Percentiles rank a stretch among this genome's conserved stretches.
These are phyloP conservation scores for Erodium maritimum DNA, from an alignment of 345 rosid species.

Conservation along the genomic window DNA sequence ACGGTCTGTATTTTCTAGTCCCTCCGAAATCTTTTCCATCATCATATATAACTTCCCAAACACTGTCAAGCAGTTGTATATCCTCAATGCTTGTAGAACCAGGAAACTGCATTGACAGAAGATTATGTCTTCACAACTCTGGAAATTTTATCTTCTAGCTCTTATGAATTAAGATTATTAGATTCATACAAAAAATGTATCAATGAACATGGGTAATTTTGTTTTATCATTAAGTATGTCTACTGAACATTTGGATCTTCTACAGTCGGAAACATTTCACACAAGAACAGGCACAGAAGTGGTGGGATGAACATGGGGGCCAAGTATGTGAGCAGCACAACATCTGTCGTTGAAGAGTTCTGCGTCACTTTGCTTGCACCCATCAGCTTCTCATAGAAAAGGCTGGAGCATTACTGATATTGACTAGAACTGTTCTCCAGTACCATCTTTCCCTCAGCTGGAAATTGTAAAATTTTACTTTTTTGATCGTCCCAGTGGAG, in stretches of 20 bases:
- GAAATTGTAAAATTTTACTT: constrained; percentile 23
- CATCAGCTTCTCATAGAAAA: not conserved
- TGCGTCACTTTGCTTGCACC: not conserved
- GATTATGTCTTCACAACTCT: too few relatives aligned
- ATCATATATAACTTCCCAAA: too few relatives aligned
- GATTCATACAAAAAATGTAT: too few relatives aligned
- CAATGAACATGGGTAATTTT: too few relatives aligned
- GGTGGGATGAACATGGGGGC: constrained; percentile 80
- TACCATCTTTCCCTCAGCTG: constrained; percentile 19
- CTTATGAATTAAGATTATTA: too few relatives aligned
- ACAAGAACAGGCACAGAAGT: constrained; percentile 70
- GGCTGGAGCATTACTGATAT: constrained; percentile 5
- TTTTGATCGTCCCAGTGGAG: constrained; percentile 14
- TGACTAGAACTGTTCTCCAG: constrained; percentile 3
- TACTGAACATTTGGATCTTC: not conserved
- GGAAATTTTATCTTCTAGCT: too few relatives aligned
- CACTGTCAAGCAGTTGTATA: too few relatives aligned
- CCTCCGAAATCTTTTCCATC: too few relatives aligned
- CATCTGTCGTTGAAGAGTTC: constrained; percentile 16
- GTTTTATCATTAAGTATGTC: not conserved
- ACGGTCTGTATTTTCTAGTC: too few relatives aligned
- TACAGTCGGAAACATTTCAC: constrained; percentile 64
- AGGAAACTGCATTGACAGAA: too few relatives aligned
- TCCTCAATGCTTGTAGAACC: too few relatives aligned
- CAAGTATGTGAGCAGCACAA: constrained; percentile 51